A percentile compares a stretch with the other conserved stretches of the same genome.
phyloP scores from a whole-genome alignment of 768 basidiomycete genomes.

The Boletus patriciae region DNA sequence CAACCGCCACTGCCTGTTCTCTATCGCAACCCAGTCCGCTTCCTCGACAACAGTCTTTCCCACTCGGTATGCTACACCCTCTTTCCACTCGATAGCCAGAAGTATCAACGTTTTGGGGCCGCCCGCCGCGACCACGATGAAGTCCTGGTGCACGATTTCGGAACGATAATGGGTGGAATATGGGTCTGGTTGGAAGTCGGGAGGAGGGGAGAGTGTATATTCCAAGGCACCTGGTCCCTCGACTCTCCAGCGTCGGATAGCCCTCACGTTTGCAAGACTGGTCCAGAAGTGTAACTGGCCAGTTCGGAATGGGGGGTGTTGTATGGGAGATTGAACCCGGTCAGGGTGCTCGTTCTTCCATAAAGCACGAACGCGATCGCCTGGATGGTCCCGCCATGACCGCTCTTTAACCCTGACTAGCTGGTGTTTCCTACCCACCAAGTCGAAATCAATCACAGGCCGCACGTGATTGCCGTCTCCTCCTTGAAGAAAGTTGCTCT shows the following conservation, averaged over 20 bases:
- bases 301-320: neutral
- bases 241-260: neutral
- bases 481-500: neutral
- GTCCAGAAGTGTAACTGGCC: slow-evolving; percentile 22
- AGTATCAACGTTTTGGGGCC: neutral
- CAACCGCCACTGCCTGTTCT: slow-evolving; percentile 16
- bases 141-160: slow-evolving; percentile 12
- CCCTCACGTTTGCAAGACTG: slow-evolving; percentile 1
- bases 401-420: slow-evolving; percentile 1
- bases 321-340: neutral
- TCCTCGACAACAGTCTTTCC: neutral
- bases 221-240: neutral
- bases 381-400: neutral
- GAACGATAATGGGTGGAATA: neutral
- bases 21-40: neutral
- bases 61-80: slow-evolving; percentile 14
- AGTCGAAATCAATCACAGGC: slow-evolving; percentile 6
- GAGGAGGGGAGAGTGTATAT: neutral
- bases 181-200: neutral
- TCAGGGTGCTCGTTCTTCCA: neutral
- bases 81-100: slow-evolving; percentile 15
- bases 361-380: neutral
- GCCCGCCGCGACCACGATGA: slow-evolving; percentile 11
- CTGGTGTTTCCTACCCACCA: neutral
- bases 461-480: neutral